Percentiles rank a stretch among this genome's conserved stretches.
Evolutionary conservation across 148 eudicot species (phyloP).

Genomic region (Vaccinium myrtillus): DNA sequence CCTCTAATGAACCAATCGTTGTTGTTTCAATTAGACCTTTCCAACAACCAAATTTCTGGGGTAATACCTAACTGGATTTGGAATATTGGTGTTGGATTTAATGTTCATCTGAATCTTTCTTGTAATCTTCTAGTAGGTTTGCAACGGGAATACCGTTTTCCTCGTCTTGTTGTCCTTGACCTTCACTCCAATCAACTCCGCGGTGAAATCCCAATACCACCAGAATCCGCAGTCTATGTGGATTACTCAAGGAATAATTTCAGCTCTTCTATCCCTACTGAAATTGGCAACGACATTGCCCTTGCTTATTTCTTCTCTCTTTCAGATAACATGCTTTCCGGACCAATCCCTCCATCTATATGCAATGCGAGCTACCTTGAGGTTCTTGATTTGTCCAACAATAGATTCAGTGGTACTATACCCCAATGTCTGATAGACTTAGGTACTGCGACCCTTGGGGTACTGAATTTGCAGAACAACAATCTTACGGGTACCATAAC

Average conservation of each 20-base stretch:
- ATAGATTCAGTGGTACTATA: slow-evolving; percentile 26
- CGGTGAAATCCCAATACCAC: slow-evolving; percentile 40
- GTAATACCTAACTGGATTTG: slow-evolving; percentile 46
- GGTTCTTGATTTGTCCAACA: slow-evolving; percentile 46
- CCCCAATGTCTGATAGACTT: slow-evolving; percentile 26
- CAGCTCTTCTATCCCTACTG: slow-evolving; percentile 19
- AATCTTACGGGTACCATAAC: slow-evolving; percentile 30
- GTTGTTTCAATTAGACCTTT: slow-evolving; percentile 32
- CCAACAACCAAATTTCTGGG: slow-evolving; percentile 34
- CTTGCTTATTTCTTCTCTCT: neutral
- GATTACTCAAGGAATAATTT: slow-evolving; percentile 43
- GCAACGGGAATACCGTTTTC: neutral
- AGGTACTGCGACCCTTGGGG: slow-evolving; percentile 10
- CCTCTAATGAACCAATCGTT: slow-evolving; percentile 29
- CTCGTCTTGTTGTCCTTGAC: slow-evolving; percentile 23
- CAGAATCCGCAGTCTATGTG: slow-evolving; percentile 15
- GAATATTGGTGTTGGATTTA: slow-evolving; percentile 17
- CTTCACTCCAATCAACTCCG: slow-evolving; percentile 41
- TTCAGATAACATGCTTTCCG: neutral
- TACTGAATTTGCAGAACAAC: slow-evolving; percentile 40
- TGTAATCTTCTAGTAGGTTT: neutral
- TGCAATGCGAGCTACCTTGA: neutral
- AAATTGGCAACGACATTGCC: slow-evolving; percentile 10
- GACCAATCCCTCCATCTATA: neutral
- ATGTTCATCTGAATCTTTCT: slow-evolving; percentile 27